These are phyloP conservation scores for Mycena indigotica DNA, from an alignment of 768 basidiomycete genomes.

Conservation along the genomic window DNA sequence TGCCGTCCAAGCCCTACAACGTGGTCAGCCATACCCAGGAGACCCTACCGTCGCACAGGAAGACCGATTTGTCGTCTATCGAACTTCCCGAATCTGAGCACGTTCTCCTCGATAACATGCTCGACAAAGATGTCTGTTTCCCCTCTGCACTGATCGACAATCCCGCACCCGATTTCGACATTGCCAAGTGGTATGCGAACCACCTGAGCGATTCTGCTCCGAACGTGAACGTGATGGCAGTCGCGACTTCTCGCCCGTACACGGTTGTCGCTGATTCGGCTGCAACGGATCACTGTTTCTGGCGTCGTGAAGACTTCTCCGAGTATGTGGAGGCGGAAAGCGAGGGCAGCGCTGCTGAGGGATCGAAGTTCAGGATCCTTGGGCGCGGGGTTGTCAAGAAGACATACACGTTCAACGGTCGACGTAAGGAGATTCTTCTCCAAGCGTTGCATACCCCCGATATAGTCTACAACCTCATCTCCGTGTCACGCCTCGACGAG, in stretches of 20 bases:
- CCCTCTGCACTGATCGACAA: background rate
- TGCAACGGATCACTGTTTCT: conserved; percentile 14
- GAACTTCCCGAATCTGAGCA: conserved; percentile 11
- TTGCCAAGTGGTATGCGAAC: too few relatives aligned
- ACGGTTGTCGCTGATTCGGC: conserved; percentile 11
- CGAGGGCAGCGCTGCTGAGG: conserved; percentile 7
- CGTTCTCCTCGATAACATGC: conserved; percentile 7
- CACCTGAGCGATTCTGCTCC: background rate
- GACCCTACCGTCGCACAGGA: background rate
- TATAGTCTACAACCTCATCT: background rate
- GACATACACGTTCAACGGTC: background rate
- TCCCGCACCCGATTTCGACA: too few relatives aligned
- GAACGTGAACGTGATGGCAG: background rate
- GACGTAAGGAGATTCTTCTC: background rate
- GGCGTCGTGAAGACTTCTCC: conserved; percentile 4
- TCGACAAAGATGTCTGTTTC: background rate
- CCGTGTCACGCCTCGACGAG: background rate
- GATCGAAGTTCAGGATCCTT: conserved; percentile 5
- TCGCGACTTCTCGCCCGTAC: background rate
- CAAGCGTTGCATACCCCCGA: background rate
- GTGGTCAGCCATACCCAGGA: conserved; percentile 8
- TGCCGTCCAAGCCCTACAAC: background rate
- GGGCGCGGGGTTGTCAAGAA: background rate
- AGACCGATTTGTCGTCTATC: conserved; percentile 11
- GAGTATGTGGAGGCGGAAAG: conserved; percentile 3